Conservation (phyloP, 2,329 filamentous ascomycete species). For the Pyrenophora tritici-repentis region DNA sequence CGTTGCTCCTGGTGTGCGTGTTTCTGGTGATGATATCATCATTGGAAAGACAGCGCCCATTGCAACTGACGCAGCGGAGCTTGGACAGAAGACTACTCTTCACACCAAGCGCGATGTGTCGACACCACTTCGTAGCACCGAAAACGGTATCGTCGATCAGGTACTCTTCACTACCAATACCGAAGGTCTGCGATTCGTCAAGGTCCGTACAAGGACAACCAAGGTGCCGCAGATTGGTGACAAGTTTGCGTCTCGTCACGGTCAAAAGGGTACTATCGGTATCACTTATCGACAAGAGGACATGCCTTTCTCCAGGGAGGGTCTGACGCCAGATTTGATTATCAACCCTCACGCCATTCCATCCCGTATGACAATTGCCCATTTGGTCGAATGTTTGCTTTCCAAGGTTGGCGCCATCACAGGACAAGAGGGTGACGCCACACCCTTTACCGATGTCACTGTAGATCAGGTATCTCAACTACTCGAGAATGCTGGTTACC, state of each 20-base stretch:
- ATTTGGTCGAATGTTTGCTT: slow-evolving; percentile 98
- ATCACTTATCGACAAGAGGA: slow-evolving; percentile 97
- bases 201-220: slow-evolving; percentile 94
- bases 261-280: slow-evolving; percentile 98
- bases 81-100: slow-evolving; percentile 86
- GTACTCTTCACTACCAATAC: slow-evolving; percentile 93
- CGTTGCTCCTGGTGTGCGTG: slow-evolving; percentile 88
- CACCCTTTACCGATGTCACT: slow-evolving; percentile 96
- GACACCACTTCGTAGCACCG: slow-evolving; percentile 90
- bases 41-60: slow-evolving; percentile 98
- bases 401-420: slow-evolving; percentile 94
- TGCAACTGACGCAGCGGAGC: slow-evolving; percentile 87
- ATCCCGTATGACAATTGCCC: slow-evolving; percentile 99
- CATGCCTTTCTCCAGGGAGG: slow-evolving; percentile 95
- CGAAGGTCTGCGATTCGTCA: slow-evolving; percentile 93
- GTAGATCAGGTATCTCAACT: slow-evolving; percentile 90
- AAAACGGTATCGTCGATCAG: slow-evolving; percentile 94
- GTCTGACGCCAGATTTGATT: slow-evolving; percentile 91
- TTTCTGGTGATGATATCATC: slow-evolving; percentile 97
- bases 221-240: slow-evolving; percentile 99
- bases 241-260: slow-evolving; percentile 98
- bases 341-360: slow-evolving; percentile 99
- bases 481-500: slow-evolving; percentile 87
- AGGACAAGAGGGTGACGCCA: slow-evolving; percentile 95
- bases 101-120: slow-evolving; percentile 96